Evolutionary conservation across 768 basidiomycete genomes (phyloP), one percentile per base, ranked within the genome.

Genomic region (Heimioporus sp.): DNA sequence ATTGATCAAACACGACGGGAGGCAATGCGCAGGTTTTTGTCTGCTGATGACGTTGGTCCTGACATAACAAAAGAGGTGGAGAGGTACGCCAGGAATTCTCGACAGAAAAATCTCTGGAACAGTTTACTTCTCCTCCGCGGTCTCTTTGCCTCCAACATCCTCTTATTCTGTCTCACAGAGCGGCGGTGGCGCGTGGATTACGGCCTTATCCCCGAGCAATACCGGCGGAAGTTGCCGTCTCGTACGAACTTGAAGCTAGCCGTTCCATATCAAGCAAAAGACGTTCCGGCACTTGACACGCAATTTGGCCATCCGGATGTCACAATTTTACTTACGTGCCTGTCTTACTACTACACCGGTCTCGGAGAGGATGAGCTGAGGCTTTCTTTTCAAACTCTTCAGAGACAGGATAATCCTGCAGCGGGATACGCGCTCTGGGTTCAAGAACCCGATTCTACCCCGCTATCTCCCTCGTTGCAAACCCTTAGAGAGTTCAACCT

Each of bases 271-370:
- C 65, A 66, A 1, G 71, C 71, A 0, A 72, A 68, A 49, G 73
- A 73, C n/a, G 41, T 61, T 3, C 71, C 71, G 0, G 55, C 68
- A 15, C 21, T 53, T 10, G 53, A 60, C 32, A 64, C 70, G 1
- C 65, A 72, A 28, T 73, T 72, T n/a, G 65, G 65, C 15, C 73
- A 74, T 34, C 71, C 71, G 11, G 73, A 72, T 17, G 51, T 73
- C 16, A 55, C 58, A 11, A 59, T 72, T 44, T 35, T 55, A 2
- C 63, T 72, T 13, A 72, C 68, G 0, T 70, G 58, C 34, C 10
- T 40, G 11, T 40, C 39, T 11, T 40, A 40, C 11, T 40, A 40
- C 10, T 40, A 40, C 17, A 2, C 15, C 0, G 55, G 55, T 1
- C 55, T 56, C 16, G 46, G 1, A 8, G 3, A 37, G 31, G 20